Evolutionary conservation across 768 basidiomycete species (phyloP), one percentile per base, ranked within the genome.

Genomic region (Harrya chromipes): DNA sequence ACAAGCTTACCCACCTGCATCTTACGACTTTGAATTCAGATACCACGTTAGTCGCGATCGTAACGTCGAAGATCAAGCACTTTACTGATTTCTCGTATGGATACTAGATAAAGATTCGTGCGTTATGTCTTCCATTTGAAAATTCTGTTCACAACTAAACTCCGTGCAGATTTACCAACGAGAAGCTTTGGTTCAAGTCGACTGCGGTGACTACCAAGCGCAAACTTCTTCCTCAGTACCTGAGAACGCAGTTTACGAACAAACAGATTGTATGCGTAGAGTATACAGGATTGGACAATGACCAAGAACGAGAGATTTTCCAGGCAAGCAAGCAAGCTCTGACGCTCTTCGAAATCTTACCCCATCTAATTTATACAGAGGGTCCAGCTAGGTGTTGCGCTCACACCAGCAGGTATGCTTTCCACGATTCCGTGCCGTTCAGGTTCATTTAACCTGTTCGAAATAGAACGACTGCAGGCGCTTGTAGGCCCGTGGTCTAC

Each of bases 301-400:
- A 80, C 43, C 76, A 80, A 58, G 87, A 87, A 55, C 75, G 84
- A 24, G 85, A 85, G 58, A 81, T 85, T 21, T 89, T 85, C 54
- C 74, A 80, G 70, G 81, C 72, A 53, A 36, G 70, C 52, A 29
- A 46, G 11, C 23, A 34, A 17, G 12, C 38, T 43, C 23, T 16
- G 13, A 33, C 29, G 4, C 44, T 29, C 5, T 13, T 39, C 33
- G 12, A 34, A 13, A 49, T 31, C 31, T 46, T 47, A 52, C 29
- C 37, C 20, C 37, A 12, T 16, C 43, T 42, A n/a, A 12, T 27
- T 23, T 17, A 16, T 19, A 46, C 38, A 79, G 78, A 73, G 79
- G 38, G 79, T 80, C 29, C 79, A 80, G 57, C 55, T 77, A 17
- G 79, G 79, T 7, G 73, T 80, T 31, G 69, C 78, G 4, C 71